A percentile compares a stretch with the other conserved stretches of the same genome.
Conservation (phyloP, 2,329 filamentous ascomycete genomes). For the Ascocoryne sarcoides region DNA sequence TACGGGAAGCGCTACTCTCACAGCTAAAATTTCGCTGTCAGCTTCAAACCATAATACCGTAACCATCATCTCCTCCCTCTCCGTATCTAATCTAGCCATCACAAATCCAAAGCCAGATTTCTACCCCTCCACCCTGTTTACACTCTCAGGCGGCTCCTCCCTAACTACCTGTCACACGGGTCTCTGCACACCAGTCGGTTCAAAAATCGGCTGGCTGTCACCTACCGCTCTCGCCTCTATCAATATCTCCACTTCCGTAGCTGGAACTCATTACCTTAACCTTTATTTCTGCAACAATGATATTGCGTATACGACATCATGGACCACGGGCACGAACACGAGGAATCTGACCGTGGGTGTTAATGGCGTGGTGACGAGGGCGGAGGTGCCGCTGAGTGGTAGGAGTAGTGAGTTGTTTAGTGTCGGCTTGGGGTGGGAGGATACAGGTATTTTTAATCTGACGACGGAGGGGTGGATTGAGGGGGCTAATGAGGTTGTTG, state of each 20-base stretch:
- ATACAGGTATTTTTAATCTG: conserved; percentile 20
- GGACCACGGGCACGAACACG: conserved; percentile 19
- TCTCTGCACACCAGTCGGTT: conserved; percentile 18
- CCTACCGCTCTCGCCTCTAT: conserved; percentile 11
- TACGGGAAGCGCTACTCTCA: conserved; percentile 5
- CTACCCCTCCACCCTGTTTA: conserved; percentile 43
- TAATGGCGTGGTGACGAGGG: conserved; percentile 16
- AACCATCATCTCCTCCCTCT: conserved; percentile 7
- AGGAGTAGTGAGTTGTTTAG: conserved; percentile 20
- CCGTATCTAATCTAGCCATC: conserved; percentile 8
- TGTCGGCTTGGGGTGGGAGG: conserved; percentile 17
- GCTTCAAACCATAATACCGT: conserved; percentile 17
- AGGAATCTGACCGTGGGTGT: conserved; percentile 21
- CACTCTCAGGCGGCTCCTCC: conserved; percentile 36
- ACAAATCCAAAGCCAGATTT: conserved; percentile 28
- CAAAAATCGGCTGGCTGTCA: conserved; percentile 17
- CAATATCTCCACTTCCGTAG: conserved; percentile 3
- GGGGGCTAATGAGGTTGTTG: conserved; percentile 22
- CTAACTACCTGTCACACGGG: conserved; percentile 11
- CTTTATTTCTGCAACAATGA: conserved; percentile 23
- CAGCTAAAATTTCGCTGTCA: conserved; percentile 9
- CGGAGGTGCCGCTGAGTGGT: conserved; percentile 21
- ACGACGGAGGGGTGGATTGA: conserved; percentile 14
- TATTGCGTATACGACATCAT: conserved; percentile 17
- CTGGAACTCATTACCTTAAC: conserved; percentile 10